phyloP scores from a whole-genome alignment of 176 grass and related monocot genomes.

The Juncus inflexus region DNA sequence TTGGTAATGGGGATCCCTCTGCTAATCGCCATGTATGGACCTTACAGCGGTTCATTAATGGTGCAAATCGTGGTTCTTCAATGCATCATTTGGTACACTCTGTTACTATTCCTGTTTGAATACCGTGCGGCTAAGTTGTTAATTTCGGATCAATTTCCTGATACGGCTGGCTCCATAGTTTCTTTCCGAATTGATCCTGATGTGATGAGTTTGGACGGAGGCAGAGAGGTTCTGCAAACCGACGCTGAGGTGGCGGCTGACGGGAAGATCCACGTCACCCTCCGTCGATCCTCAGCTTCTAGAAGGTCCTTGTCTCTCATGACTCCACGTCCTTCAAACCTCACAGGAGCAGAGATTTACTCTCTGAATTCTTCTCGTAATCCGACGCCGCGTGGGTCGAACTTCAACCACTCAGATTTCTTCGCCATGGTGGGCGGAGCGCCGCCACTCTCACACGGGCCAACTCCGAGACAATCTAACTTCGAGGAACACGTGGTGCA shows the following conservation, averaged over 20 bases:
- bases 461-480: constrained; percentile 75
- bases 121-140: constrained; percentile 70
- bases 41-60: constrained; percentile 65
- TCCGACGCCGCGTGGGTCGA: constrained; percentile 74
- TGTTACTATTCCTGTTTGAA: constrained; percentile 85
- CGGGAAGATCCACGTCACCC: constrained; percentile 59
- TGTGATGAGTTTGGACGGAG: constrained; percentile 61
- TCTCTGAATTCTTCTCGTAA: constrained; percentile 77
- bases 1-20: constrained; percentile 84
- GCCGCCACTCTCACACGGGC: constrained; percentile 47
- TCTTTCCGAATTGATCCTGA: constrained; percentile 55
- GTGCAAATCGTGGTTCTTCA: constrained; percentile 82
- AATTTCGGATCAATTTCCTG: constrained; percentile 67
- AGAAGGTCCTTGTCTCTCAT: constrained; percentile 41
- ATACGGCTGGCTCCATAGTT: constrained; percentile 57
- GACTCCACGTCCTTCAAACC: constrained; percentile 76
- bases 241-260: constrained; percentile 59
- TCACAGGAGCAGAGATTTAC: constrained; percentile 85
- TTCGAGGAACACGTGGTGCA: constrained; percentile 52
- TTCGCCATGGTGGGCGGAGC: constrained; percentile 65
- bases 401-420: constrained; percentile 90
- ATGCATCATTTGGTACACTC: constrained; percentile 98
- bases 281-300: constrained; percentile 66
- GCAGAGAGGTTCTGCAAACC: constrained; percentile 36
- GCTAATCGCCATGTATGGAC: constrained; percentile 71